A percentile compares a stretch with the other conserved stretches of the same genome.
phyloP scores from a whole-genome alignment of 2,329 filamentous ascomycete genomes.

The Aspergillus novofumigatus region DNA sequence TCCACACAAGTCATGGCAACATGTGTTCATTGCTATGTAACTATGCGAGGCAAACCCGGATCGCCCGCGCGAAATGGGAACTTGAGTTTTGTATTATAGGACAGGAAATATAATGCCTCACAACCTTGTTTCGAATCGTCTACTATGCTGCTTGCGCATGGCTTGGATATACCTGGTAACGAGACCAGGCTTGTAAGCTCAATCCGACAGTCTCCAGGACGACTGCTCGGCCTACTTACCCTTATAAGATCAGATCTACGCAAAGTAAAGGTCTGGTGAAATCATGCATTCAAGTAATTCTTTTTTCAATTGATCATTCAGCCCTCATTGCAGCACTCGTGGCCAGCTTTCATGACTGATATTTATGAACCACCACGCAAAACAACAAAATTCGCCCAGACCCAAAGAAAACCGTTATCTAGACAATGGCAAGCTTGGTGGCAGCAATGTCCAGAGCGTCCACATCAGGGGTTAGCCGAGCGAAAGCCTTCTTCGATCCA shows the following conservation, averaged over 20 bases:
- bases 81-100: neutral
- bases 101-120: neutral
- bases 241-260: slow-evolving; percentile 12
- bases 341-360: slow-evolving; percentile 30
- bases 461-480: slow-evolving; percentile 89
- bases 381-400: slow-evolving; percentile 42
- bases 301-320: slow-evolving; percentile 36
- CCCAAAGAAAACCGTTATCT: slow-evolving; percentile 50
- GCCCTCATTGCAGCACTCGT: slow-evolving; percentile 28
- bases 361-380: slow-evolving; percentile 39
- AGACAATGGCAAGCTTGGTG: slow-evolving; percentile 97
- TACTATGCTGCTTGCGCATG: neutral
- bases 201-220: neutral
- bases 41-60: neutral
- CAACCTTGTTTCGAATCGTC: neutral
- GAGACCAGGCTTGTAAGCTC: neutral
- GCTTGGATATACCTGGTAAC: neutral
- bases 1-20: slow-evolving; percentile 2
- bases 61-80: neutral
- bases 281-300: slow-evolving; percentile 26
- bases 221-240: neutral
- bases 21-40: neutral
- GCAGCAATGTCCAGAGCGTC: slow-evolving; percentile 99
- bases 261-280: slow-evolving; percentile 10
- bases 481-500: slow-evolving; percentile 98